Base-by-base conservation (phyloP, 208 protist genomes). In the Trypanosoma melophagium region DNA sequence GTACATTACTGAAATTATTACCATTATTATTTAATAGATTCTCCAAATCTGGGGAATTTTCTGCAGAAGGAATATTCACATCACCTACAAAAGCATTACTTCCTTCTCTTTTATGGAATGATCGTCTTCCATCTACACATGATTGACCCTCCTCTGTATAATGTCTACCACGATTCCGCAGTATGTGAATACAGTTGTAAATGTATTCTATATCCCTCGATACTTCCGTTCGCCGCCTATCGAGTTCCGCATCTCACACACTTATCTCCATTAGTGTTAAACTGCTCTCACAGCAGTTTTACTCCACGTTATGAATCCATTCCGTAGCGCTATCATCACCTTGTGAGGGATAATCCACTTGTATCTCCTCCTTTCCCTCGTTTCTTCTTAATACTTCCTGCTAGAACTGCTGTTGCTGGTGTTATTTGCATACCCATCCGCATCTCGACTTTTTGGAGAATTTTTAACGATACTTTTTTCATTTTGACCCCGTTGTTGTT, bases 231-330 rank as follows among this genome's bases (percentile, higher is more conserved):
- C 40, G 7, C 12, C 40, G 40, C 12, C 16, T 5, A n/a, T n/a
- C 17, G 5, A n/a, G 16, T 53, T 53, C 49, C 7, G 49, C 49
- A 7, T 53, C 21, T 16, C 49, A 53, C 16, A 24, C 17, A 44
- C 42, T 40, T 28, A 70, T 38, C 14, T 62, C 55, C 55, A 62
- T 70, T 40, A 70, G 28, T 28, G 65, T 70, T 12, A 44, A 41
- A 35, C 25, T 54, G 17, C 31, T 38, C 8, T 58, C 28, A 60
- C 45, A 55, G 8, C n/a, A 45, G 19, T 54, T 7, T 14, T 35
- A 21, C 25, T 62, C 42, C 28, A 45, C 24, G 17, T 55, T 47
- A 40, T 49, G 44, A 3, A 35, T 21, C 0, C 8, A 40, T 5
- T 53, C 56, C 0, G 16, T 24, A 12, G 12, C 7, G n/a, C 12